These are phyloP conservation scores for Penicillium vulpinum DNA, from an alignment of 2,329 filamentous ascomycete species.

Conservation along the genomic window DNA sequence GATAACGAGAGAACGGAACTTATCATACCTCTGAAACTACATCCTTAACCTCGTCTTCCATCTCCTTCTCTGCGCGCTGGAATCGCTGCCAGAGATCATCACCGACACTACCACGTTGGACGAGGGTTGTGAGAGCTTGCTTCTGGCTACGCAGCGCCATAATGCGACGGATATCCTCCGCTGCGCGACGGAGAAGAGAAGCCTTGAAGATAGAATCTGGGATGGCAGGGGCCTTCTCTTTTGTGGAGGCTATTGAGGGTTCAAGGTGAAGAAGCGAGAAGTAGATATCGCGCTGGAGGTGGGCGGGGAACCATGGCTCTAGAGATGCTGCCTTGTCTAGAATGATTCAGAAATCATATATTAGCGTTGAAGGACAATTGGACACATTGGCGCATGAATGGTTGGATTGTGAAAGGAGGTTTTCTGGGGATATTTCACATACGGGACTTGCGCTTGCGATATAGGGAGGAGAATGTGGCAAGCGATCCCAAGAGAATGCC, in stretches of 20 bases:
- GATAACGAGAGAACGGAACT: neutral
- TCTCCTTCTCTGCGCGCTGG: slow-evolving; percentile 89
- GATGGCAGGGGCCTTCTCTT: slow-evolving; percentile 65
- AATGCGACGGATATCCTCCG: slow-evolving; percentile 90
- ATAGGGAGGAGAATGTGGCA: slow-evolving; percentile 87
- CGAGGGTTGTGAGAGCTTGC: slow-evolving; percentile 75
- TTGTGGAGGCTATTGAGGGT: slow-evolving; percentile 48
- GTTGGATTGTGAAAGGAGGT: neutral
- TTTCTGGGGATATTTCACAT: slow-evolving; percentile 36
- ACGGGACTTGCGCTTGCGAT: slow-evolving; percentile 88
- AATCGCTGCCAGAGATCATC: slow-evolving; percentile 97
- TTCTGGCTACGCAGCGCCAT: slow-evolving; percentile 87
- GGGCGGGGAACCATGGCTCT: slow-evolving; percentile 89
- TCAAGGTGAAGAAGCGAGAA: slow-evolving; percentile 84
- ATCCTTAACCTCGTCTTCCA: slow-evolving; percentile 92
- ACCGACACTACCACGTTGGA: slow-evolving; percentile 89
- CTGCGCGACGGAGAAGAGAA: slow-evolving; percentile 81
- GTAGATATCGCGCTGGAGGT: slow-evolving; percentile 92
- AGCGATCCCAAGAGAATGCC: slow-evolving; percentile 83
- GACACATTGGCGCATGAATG: neutral
- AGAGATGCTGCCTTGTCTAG: slow-evolving; percentile 74
- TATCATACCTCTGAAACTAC: slow-evolving; percentile 80
- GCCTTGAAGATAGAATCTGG: slow-evolving; percentile 86
- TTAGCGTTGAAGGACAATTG: slow-evolving; percentile 12
- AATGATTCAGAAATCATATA: slow-evolving; percentile 10